A percentile compares a stretch with the other conserved stretches of the same genome.
Conservation (phyloP, 1,284 basidiomycete species). For the Gastroboletus turbinatus region DNA sequence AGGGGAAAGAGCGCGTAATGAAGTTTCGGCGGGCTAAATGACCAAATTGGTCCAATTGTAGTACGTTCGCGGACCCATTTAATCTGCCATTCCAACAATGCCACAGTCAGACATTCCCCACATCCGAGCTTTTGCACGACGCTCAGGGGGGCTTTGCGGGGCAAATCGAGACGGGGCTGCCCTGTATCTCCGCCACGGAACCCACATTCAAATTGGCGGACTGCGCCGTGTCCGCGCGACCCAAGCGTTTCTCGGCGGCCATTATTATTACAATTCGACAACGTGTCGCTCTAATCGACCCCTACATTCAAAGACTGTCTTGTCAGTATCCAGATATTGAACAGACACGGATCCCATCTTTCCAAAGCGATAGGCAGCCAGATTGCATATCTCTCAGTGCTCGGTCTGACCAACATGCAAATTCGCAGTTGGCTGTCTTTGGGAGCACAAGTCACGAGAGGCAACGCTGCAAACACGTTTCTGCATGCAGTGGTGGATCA, state of each 20-base stretch:
- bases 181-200: conserved; percentile 8
- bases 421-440: conserved; percentile 5
- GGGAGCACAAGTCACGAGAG: conserved; percentile 10
- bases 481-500: conserved; percentile 20
- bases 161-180: background rate
- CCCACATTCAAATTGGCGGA: background rate
- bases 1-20: no score
- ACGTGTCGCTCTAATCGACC: background rate
- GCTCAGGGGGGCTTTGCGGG: no score
- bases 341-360: background rate
- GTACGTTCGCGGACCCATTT: background rate
- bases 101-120: background rate
- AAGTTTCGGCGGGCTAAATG: no score
- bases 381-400: background rate
- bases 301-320: background rate
- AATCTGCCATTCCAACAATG: background rate
- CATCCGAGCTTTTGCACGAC: background rate
- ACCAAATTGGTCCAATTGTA: background rate
- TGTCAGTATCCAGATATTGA: background rate
- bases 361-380: background rate
- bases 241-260: conserved; percentile 8
- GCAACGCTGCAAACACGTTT: conserved; percentile 38
- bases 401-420: background rate
- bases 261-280: background rate
- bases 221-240: conserved; percentile 4